Evolutionary conservation across 441 rosid genomes (phyloP), one percentile per base, ranked within the genome.

Genomic region (Daphne laureola): DNA sequence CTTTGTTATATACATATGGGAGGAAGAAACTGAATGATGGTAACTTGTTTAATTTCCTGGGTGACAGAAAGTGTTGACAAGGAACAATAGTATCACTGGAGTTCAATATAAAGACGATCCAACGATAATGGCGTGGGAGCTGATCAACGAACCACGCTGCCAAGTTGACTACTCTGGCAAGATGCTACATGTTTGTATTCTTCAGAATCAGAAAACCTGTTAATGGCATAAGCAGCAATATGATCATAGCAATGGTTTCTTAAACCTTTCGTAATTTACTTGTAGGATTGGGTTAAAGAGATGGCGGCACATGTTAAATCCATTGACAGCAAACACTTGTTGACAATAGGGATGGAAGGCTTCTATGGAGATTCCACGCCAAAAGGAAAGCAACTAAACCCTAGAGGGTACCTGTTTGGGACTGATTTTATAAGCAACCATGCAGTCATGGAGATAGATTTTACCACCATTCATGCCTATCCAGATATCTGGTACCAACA

Each of bases 41-140:
- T 17, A 48, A 48, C 7, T n/a, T 17, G n/a, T 21, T 47, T 26
- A 47, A 5, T 47, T 13, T 17, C 11, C 51, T 21, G 53, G 12
- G 35, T 26, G 25, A 16, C 71, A 74, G 83, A 78, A 52, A 41
- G 68, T 82, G 31, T 67, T 79, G 46, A 69, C 78, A 8, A 75
- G 83, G 67, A 59, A 70, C 43, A 79, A 72, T 45, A 74, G 77
- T 2, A 50, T 76, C 15, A 72, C 80, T 5, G 46, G 69, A 44
- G 55, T 72, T 14, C 73, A 71, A 23, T 79, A 84, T 58, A 75
- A 67, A 56, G 80, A 77, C 17, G 88, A 84, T 12, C 73, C 82
- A 4, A 54, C 79, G 3, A 75, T 79, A 56, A 81, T 84, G 82
- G 88, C 68, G n/a, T 81, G 88, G 88, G 88, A 84, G 54, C 76